phyloP scores from a whole-genome alignment of 2,329 filamentous ascomycete genomes.

The Tolypocladium cylindrosporum region DNA sequence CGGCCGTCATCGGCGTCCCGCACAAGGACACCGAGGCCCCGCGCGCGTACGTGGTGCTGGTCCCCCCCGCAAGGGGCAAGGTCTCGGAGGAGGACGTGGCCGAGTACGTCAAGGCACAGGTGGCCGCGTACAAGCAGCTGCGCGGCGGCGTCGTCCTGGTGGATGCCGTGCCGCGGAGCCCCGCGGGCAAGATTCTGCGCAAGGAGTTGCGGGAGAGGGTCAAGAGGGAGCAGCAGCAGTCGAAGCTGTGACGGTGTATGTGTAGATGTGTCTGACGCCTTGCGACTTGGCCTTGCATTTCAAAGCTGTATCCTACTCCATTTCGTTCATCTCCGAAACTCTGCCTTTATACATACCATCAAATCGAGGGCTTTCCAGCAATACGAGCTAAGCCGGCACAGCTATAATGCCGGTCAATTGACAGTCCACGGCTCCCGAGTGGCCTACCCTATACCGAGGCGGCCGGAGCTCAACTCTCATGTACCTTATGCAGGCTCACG shows the following conservation, averaged over 20 bases:
- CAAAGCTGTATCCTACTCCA: too few species aligned
- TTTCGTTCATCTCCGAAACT: too few species aligned
- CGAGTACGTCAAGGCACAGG: constrained; percentile 14
- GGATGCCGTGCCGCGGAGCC: constrained; percentile 58
- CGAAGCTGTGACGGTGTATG: constrained; percentile 17
- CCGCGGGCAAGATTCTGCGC: constrained; percentile 37
- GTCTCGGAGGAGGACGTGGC: constrained; percentile 14
- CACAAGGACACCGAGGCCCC: constrained; percentile 35
- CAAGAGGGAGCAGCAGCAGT: constrained; percentile 10
- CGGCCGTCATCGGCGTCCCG: constrained; percentile 51
- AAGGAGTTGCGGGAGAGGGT: constrained; percentile 25
- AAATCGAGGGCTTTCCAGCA: too few species aligned
- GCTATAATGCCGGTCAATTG: not conserved
- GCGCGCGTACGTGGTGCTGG: constrained; percentile 26
- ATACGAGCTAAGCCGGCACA: too few species aligned
- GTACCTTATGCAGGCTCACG: too few species aligned
- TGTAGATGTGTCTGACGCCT: too few species aligned
- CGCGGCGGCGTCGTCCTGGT: constrained; percentile 60
- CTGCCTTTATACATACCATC: too few species aligned
- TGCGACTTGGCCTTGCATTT: too few species aligned
- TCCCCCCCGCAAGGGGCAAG: constrained; percentile 10
- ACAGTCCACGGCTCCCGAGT: not conserved
- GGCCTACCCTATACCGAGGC: not conserved
- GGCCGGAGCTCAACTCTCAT: not conserved
- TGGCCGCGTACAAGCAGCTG: constrained; percentile 52